A percentile compares a stretch with the other conserved stretches of the same genome.
These are phyloP conservation scores for Rhynchospora tenuis DNA, from an alignment of 176 grass and related monocot genomes.

Conservation along the genomic window DNA sequence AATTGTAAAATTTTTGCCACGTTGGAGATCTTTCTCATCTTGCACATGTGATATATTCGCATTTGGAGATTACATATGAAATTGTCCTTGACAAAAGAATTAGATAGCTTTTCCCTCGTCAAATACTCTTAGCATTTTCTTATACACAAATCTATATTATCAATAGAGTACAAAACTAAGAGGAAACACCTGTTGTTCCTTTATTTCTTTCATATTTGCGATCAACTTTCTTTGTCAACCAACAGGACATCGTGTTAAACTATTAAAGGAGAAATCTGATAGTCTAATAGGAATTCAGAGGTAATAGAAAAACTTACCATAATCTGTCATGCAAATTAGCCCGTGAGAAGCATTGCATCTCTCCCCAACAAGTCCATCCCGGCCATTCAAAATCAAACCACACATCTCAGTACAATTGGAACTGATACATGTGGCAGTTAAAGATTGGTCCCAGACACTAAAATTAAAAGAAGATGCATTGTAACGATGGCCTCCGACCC, in stretches of 20 bases:
- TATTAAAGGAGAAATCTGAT: neutral
- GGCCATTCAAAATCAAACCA: constrained; percentile 43
- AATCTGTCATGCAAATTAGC: constrained; percentile 71
- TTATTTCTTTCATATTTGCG: neutral
- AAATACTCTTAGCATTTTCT: neutral
- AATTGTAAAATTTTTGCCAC: neutral
- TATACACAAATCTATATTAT: too few species aligned
- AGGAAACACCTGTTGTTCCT: neutral
- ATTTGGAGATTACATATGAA: neutral
- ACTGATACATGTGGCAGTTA: constrained; percentile 25
- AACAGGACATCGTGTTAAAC: neutral
- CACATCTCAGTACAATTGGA: constrained; percentile 39
- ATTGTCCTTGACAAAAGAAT: neutral
- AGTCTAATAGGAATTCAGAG: neutral
- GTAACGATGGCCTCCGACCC: constrained; percentile 60
- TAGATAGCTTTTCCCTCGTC: neutral
- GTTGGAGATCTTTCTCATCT: neutral
- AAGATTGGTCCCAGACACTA: constrained; percentile 45
- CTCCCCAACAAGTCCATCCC: constrained; percentile 27
- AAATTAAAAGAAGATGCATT: constrained; percentile 43
- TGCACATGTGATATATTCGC: too few species aligned
- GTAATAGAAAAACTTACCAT: constrained; percentile 33
- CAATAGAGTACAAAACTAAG: too few species aligned
- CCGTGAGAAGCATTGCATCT: constrained; percentile 63
- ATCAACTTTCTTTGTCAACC: neutral